Percentiles rank a stretch among this genome's conserved stretches.
Conservation (phyloP, 2,329 filamentous ascomycete species). For the Hypoxylon sp. region DNA sequence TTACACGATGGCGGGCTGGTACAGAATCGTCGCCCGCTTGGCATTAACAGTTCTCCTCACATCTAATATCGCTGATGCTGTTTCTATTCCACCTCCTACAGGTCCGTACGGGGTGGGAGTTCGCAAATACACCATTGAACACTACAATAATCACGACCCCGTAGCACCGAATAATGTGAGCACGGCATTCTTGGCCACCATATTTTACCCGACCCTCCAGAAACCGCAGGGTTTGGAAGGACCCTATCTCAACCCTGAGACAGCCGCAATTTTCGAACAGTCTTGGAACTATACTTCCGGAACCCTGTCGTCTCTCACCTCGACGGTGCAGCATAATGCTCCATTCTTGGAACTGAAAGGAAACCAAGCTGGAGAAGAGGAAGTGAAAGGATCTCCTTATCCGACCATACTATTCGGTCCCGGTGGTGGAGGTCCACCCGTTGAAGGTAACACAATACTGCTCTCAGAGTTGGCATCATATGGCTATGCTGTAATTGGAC, state of each 20-base stretch:
- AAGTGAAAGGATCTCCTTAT: constrained; percentile 10
- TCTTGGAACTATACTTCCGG: constrained; percentile 40
- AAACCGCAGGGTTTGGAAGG: constrained; percentile 22
- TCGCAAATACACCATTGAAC: constrained; percentile 37
- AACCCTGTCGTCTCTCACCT: constrained; percentile 40
- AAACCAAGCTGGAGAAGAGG: not conserved
- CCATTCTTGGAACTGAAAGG: constrained; percentile 26
- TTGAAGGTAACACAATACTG: constrained; percentile 42
- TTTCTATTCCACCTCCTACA: too few species aligned
- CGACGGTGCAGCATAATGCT: constrained; percentile 35
- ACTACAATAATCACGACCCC: constrained; percentile 41
- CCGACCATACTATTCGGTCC: constrained; percentile 45
- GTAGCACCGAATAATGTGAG: constrained; percentile 48
- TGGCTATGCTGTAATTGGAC: constrained; percentile 48
- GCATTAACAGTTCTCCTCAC: too few species aligned
- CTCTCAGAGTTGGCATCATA: constrained; percentile 42
- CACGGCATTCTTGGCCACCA: constrained; percentile 46
- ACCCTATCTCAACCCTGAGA: constrained; percentile 46
- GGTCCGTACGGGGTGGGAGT: constrained; percentile 45
- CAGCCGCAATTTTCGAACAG: constrained; percentile 36
- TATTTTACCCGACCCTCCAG: constrained; percentile 46
- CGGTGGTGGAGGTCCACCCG: constrained; percentile 39
- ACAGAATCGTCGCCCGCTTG: too few species aligned
- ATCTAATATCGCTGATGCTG: too few species aligned
- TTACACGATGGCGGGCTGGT: too few species aligned